Base-by-base conservation (phyloP, 2,329 filamentous ascomycete genomes). In the Fusarium duplospermum region DNA sequence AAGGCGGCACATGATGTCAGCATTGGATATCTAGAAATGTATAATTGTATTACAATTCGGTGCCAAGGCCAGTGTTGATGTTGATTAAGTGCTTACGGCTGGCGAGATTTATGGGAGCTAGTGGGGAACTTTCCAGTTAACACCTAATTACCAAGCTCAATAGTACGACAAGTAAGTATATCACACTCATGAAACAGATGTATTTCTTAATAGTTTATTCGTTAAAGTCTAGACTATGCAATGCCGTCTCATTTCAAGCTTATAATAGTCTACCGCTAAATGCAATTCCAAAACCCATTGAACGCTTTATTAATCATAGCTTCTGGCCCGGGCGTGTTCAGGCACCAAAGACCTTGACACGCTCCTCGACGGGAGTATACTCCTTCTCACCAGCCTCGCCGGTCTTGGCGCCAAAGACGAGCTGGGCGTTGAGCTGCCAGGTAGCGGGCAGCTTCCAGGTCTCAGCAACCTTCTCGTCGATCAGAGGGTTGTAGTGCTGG, bases 401-500 rank as follows among this genome's bases (percentile, higher is more conserved):
- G 22, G 86, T 86, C 62, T 86, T 87, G 72, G 88, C 90, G 74
- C 94, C 94, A 83, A 98, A 96, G 78, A 97, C 94, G 75, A 98
- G 86, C 88, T 97, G 94, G 27, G 93, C 92, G 80, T 92, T 90
- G 74, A 97, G 89, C 80, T 89, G 90, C 94, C 95, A 98, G 77
- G 89, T 88, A 20, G 84, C 79, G 50, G 93, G 93, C 35, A 97
- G 78, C 66, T 88, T 88, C 93, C 94, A 98, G 77, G 90, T 86
- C 71, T 84, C 86, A 52, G 88, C 84, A 62, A 95, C 92, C 85
- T 91, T 90, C 74, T 88, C 87, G 84, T 97, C 93, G 77, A 97
- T 90, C 67, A 98, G 84, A 22, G 94, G 94, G 89, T 94, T 96
- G 88, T 97, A 97, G 87, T 98, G 95, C 88, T 98, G 95, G 62